These are phyloP conservation scores for Vitis riparia DNA, from an alignment of 164 flowering plant species.

Conservation along the genomic window DNA sequence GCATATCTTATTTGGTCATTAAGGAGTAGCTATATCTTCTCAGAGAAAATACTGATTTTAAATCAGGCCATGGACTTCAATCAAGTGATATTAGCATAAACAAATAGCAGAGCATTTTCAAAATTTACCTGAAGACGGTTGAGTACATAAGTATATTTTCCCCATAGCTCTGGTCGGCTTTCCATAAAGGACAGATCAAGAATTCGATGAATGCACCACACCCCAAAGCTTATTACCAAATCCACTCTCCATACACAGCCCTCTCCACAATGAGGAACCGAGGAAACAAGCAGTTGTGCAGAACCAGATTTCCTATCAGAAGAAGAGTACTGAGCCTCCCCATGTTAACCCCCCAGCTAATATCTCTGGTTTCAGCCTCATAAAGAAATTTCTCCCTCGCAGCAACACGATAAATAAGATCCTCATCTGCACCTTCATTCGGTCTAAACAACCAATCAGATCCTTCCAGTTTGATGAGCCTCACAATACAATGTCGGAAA, in stretches of 20 bases:
- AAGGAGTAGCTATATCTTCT: too few species aligned
- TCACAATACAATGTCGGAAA: constrained; percentile 66
- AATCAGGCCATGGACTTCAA: neutral
- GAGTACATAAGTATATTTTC: constrained; percentile 91
- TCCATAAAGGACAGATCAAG: constrained; percentile 95
- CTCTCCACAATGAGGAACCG: constrained; percentile 84
- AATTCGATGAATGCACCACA: constrained; percentile 91
- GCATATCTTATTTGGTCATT: neutral
- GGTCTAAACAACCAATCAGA: constrained; percentile 90
- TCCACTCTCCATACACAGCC: constrained; percentile 79
- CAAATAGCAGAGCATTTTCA: neutral
- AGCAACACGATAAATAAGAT: constrained; percentile 82
- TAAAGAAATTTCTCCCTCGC: constrained; percentile 68
- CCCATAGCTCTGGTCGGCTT: constrained; percentile 99
- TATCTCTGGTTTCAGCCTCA: constrained; percentile 68
- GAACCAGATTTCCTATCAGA: constrained; percentile 41
- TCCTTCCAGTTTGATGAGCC: constrained; percentile 83
- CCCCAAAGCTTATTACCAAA: constrained; percentile 85
- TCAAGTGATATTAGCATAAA: neutral
- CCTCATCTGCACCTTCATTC: constrained; percentile 90
- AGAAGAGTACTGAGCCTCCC: constrained; percentile 38
- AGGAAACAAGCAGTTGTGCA: constrained; percentile 32
- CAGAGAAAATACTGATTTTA: neutral
- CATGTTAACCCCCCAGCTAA: constrained; percentile 21
- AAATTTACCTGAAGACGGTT: constrained; percentile 91